A percentile compares a stretch with the other conserved stretches of the same genome.
Evolutionary conservation across 805 yeast species (phyloP).

Genomic region (Candida easanensis): DNA sequence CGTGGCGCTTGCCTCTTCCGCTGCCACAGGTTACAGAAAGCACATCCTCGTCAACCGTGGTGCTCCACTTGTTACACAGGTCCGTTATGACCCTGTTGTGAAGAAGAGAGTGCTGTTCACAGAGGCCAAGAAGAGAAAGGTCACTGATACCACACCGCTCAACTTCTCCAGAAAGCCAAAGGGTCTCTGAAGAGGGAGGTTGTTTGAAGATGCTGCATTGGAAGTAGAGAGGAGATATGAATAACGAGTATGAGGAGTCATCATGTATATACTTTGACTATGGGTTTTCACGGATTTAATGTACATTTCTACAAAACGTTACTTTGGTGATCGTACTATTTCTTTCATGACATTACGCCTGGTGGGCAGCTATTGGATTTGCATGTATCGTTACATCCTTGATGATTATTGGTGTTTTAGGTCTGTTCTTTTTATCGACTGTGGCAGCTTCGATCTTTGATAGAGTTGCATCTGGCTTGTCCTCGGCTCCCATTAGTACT

Average conservation of each 20-base stretch:
- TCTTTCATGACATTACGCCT: too few species aligned
- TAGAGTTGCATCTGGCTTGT: slow-evolving; percentile 27
- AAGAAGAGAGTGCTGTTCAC: slow-evolving; percentile 88
- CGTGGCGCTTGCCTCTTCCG: slow-evolving; percentile 83
- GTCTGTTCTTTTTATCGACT: slow-evolving; percentile 37
- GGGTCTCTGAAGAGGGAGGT: slow-evolving; percentile 15
- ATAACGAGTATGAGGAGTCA: background rate
- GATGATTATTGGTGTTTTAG: slow-evolving; percentile 30
- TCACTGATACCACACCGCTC: slow-evolving; percentile 40
- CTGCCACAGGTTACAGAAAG: slow-evolving; percentile 85
- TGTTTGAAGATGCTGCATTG: background rate
- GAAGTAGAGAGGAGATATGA: background rate
- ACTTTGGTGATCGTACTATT: too few species aligned
- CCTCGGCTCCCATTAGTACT: slow-evolving; percentile 51
- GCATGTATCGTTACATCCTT: slow-evolving; percentile 38
- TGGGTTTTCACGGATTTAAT: slow-evolving; percentile 1
- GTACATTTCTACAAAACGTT: too few species aligned
- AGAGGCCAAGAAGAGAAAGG: slow-evolving; percentile 85
- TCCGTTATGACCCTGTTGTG: slow-evolving; percentile 84
- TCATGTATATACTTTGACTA: background rate
- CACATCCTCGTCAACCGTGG: slow-evolving; percentile 80
- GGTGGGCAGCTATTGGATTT: slow-evolving; percentile 46
- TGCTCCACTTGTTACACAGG: slow-evolving; percentile 73
- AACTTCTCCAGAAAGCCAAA: slow-evolving; percentile 43
- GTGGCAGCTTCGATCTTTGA: slow-evolving; percentile 24